Evolutionary conservation across 2,329 filamentous ascomycete genomes (phyloP), one percentile per base, ranked within the genome.

Genomic region (Fusarium palustre): DNA sequence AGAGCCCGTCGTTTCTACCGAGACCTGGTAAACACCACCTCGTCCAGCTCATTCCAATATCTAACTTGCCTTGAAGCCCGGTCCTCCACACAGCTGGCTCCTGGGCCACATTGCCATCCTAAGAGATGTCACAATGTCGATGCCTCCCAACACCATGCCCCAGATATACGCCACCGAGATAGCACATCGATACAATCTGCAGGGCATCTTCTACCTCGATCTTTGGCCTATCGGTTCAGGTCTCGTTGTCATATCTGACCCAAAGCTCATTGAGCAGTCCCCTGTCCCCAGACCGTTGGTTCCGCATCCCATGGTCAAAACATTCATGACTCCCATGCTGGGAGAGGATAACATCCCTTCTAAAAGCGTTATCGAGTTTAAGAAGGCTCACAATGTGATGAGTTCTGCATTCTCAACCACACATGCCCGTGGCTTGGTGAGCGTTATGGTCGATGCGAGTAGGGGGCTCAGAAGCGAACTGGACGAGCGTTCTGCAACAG

Each of bases 31-130:
- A 34, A 1, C 13, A 22, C 7, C 1, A 10, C 7, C 5, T 3
- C 22, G 8, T 22, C 24, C 6, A 13, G 7, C 2, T 7, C 0
- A n/a, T 3, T 7, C 13, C 8, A 11, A 4, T 10, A 39, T 48
- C 55, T 53, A 18, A 61, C 41, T 10, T 0, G 3, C 3, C 1
- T 24, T 12, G 2, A 15, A 66, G 57, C 57, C 67, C 1, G 54
- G 66, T 0, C 66, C 67, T 16, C 67, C 57, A 5, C 61, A 69
- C n/a, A 63, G 66, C 13, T 69, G 60, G 61, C n/a, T 69, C 5
- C 42, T 56, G 0, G 66, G 66, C 3, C 66, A 69, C 8, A 54
- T 69, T 38, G 53, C 56, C 18, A 39, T 49, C 10, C 31, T 69
- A 2, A 42, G 46, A 10, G 45, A 64, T 7, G 43, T 69, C 8